Conservation (phyloP, 1,284 basidiomycete species). For the Cryptococcus sp. region DNA sequence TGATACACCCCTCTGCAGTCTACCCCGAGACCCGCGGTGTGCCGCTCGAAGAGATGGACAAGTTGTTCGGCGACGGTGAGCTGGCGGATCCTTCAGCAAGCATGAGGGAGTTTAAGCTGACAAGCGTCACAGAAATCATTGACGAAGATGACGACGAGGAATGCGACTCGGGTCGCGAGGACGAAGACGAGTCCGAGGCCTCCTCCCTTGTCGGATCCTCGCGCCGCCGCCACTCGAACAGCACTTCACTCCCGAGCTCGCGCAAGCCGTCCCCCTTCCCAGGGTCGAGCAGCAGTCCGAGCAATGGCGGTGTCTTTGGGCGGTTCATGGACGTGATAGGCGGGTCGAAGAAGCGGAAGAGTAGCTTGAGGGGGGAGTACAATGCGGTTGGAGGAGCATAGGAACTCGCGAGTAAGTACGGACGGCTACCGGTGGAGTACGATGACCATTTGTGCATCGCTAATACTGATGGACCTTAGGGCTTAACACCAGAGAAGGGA, state of each 20-base stretch:
- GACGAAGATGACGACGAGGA: conserved; percentile 39
- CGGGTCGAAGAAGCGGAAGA: conserved; percentile 35
- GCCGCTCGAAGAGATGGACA: conserved; percentile 56
- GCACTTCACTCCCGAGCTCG: conserved; percentile 34
- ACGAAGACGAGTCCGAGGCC: conserved; percentile 57
- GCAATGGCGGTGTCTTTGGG: conserved; percentile 36
- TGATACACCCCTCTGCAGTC: conserved; percentile 13
- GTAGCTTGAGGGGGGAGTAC: conserved; percentile 53
- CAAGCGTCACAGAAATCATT: conserved; percentile 18
- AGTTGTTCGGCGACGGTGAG: conserved; percentile 44
- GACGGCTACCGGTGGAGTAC: background rate
- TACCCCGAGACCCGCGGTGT: conserved; percentile 57
- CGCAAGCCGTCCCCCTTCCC: conserved; percentile 34
- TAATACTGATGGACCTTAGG: conserved; percentile 9
- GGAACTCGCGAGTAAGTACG: conserved; percentile 60
- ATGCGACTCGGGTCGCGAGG: conserved; percentile 36
- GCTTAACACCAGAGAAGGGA: conserved; percentile 17
- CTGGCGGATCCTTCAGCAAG: background rate
- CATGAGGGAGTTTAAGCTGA: conserved; percentile 11
- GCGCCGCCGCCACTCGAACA: conserved; percentile 31
- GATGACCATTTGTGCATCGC: background rate
- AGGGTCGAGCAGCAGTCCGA: conserved; percentile 38
- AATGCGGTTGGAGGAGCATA: conserved; percentile 60
- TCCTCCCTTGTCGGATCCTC: conserved; percentile 55
- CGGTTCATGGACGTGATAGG: conserved; percentile 54